Evolutionary conservation across 805 yeast species (phyloP).

Genomic region (Suhomyces faveliae): DNA sequence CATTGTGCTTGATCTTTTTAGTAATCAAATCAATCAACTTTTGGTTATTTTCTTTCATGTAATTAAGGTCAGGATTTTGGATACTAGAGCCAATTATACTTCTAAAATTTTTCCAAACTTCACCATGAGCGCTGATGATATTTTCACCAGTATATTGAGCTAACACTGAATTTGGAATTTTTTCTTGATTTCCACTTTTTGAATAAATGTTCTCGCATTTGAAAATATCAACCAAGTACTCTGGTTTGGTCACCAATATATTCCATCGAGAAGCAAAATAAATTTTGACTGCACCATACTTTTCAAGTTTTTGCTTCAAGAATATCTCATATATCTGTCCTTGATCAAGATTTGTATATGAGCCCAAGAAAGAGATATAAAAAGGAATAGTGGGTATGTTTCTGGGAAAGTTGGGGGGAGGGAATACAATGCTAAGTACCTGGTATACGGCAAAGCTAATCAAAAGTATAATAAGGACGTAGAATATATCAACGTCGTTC

Average conservation of each 20-base stretch:
- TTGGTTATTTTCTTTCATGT: slow-evolving; percentile 38
- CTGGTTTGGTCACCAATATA: slow-evolving; percentile 50
- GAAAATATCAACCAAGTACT: slow-evolving; percentile 44
- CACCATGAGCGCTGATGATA: slow-evolving; percentile 58
- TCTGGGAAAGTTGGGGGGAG: slow-evolving; percentile 51
- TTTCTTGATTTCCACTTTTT: slow-evolving; percentile 59
- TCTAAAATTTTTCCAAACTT: slow-evolving; percentile 50
- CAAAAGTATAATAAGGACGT: background rate
- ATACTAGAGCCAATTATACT: slow-evolving; percentile 45
- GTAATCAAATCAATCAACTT: background rate
- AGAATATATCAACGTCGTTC: background rate
- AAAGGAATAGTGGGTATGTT: slow-evolving; percentile 63
- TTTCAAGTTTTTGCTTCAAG: slow-evolving; percentile 45
- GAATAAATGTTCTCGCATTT: slow-evolving; percentile 50
- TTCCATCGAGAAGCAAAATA: slow-evolving; percentile 65
- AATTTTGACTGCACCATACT: slow-evolving; percentile 56
- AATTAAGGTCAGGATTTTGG: slow-evolving; percentile 45
- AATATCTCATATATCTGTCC: slow-evolving; percentile 43
- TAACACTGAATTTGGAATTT: slow-evolving; percentile 54
- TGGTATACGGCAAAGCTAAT: background rate
- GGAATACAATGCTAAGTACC: slow-evolving; percentile 25
- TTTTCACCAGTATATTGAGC: slow-evolving; percentile 60
- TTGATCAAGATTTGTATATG: slow-evolving; percentile 47
- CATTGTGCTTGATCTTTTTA: background rate
- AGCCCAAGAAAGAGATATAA: slow-evolving; percentile 51